Conservation (phyloP, 2,329 filamentous ascomycete genomes). For the Paraconiothyrium sp. region DNA sequence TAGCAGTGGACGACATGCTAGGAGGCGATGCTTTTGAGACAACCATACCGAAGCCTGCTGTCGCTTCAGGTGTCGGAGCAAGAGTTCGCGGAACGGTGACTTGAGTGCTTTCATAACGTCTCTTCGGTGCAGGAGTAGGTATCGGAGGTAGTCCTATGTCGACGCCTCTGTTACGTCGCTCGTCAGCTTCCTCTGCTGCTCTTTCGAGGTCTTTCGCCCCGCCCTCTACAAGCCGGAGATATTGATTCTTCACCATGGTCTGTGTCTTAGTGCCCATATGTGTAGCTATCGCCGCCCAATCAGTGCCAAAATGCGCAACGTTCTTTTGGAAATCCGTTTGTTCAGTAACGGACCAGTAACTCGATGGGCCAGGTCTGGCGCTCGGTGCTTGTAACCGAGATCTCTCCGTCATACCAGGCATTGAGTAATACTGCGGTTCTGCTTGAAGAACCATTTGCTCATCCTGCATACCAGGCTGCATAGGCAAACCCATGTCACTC, state of each 20-base stretch:
- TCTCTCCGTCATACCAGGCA: conserved; percentile 47
- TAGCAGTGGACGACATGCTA: conserved; percentile 29
- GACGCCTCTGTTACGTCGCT: conserved; percentile 54
- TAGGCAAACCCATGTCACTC: conserved; percentile 39
- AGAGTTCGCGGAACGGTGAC: conserved; percentile 53
- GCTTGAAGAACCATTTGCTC: conserved; percentile 36
- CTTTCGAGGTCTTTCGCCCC: conserved; percentile 55
- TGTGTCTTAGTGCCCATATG: conserved; percentile 86
- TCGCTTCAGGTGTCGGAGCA: conserved; percentile 57
- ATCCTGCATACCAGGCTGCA: conserved; percentile 35
- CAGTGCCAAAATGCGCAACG: conserved; percentile 78
- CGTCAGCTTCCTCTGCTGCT: conserved; percentile 54
- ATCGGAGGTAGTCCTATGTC: conserved; percentile 59
- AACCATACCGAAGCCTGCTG: conserved; percentile 32
- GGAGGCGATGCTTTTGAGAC: conserved; percentile 53
- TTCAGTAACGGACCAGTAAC: conserved; percentile 89
- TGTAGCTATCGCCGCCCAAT: conserved; percentile 77
- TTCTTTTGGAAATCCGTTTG: conserved; percentile 78
- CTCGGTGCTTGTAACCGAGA: conserved; percentile 37
- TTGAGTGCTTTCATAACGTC: conserved; percentile 57
- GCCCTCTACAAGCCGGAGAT: conserved; percentile 56
- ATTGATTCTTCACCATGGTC: conserved; percentile 75
- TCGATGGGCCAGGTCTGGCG: conserved; percentile 71
- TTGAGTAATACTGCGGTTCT: conserved; percentile 32
- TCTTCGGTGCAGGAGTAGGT: conserved; percentile 58